Conservation (phyloP, 805 yeast species). For the Cyberlindnera euphorbiae region DNA sequence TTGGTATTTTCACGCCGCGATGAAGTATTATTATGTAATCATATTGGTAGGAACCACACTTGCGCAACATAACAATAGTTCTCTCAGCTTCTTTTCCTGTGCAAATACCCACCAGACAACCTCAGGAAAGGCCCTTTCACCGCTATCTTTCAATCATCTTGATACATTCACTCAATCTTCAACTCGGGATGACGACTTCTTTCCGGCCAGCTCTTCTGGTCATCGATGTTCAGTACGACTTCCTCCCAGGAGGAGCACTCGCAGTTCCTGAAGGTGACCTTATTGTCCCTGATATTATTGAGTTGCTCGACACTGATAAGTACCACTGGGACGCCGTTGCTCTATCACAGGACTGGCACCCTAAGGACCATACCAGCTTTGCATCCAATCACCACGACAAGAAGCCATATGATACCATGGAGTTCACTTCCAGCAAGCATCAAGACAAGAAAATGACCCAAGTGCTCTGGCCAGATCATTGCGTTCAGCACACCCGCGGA, state of each 20-base stretch:
- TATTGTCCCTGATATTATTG: slow-evolving; percentile 47
- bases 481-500: slow-evolving; percentile 70
- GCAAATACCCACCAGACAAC: no score
- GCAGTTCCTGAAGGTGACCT: slow-evolving; percentile 65
- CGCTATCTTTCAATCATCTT: no score
- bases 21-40: no score
- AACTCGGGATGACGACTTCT: neutral
- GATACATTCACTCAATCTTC: neutral
- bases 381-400: slow-evolving; percentile 56
- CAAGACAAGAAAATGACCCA: slow-evolving; percentile 31
- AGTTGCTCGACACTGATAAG: slow-evolving; percentile 36
- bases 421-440: slow-evolving; percentile 46
- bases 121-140: no score
- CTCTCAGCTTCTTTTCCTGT: no score
- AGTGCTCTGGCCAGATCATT: slow-evolving; percentile 87
- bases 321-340: slow-evolving; percentile 59
- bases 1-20: no score
- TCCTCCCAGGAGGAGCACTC: slow-evolving; percentile 77
- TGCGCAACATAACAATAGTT: no score
- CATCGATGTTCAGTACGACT: slow-evolving; percentile 84
- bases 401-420: slow-evolving; percentile 46
- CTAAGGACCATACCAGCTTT: slow-evolving; percentile 71
- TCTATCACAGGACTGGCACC: slow-evolving; percentile 89
- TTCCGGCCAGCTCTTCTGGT: slow-evolving; percentile 55
- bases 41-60: no score